Conservation (phyloP, 164 flowering plant genomes). For the Berberis thunbergii region DNA sequence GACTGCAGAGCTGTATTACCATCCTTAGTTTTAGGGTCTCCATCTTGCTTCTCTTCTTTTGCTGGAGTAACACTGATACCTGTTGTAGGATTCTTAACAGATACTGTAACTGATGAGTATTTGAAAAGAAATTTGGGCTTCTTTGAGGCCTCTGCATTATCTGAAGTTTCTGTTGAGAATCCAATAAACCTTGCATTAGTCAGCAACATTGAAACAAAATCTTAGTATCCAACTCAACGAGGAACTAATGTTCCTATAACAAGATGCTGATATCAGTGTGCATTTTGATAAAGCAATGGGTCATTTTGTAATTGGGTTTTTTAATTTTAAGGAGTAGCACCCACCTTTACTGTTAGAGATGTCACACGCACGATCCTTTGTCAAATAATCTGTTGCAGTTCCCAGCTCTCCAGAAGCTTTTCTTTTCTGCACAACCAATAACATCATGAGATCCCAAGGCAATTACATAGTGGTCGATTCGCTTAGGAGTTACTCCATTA, state of each 20-base stretch:
- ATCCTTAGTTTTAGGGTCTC: not conserved
- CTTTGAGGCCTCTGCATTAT: not conserved
- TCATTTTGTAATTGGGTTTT: not conserved
- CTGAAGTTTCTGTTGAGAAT: not conserved
- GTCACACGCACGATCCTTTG: not conserved
- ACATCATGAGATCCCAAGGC: not conserved
- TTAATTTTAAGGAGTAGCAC: not conserved
- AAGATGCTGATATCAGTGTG: not conserved
- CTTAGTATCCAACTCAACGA: no score
- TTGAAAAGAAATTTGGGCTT: not conserved
- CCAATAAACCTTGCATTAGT: not conserved
- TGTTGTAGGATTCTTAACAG: not conserved
- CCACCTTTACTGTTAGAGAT: not conserved
- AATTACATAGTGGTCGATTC: not conserved
- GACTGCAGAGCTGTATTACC: not conserved
- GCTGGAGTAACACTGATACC: not conserved
- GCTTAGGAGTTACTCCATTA: no score
- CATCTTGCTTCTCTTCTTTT: not conserved
- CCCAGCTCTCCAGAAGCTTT: not conserved
- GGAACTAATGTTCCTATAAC: not conserved
- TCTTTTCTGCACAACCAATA: not conserved
- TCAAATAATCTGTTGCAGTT: conserved; percentile 1
- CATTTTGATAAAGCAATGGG: not conserved
- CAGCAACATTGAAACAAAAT: no score
- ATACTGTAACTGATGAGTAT: not conserved